phyloP scores from a whole-genome alignment of 306 rosid genomes.

The Astragalus glycyphyllos region DNA sequence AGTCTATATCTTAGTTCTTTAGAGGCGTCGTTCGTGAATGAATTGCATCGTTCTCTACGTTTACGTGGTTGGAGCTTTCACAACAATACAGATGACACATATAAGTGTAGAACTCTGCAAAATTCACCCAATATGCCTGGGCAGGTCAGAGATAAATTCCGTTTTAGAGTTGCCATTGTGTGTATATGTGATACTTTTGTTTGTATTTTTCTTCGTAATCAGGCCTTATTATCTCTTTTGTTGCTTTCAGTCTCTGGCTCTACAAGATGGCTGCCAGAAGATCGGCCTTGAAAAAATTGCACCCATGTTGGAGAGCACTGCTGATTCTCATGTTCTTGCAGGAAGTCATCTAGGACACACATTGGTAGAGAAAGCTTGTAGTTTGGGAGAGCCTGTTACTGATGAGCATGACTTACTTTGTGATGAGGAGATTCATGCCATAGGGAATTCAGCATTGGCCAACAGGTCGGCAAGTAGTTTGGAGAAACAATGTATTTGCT shows the following conservation, averaged over 20 bases:
- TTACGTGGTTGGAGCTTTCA: constrained; percentile 48
- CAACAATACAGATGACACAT: constrained; percentile 41
- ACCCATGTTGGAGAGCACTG: constrained; percentile 62
- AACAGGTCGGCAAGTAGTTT: constrained; percentile 45
- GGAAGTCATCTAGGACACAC: constrained; percentile 51
- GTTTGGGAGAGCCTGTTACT: constrained; percentile 42
- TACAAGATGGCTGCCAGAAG: constrained; percentile 59
- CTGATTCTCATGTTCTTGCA: constrained; percentile 70
- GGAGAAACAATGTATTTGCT: constrained; percentile 46
- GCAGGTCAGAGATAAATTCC: constrained; percentile 60
- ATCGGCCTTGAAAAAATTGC: constrained; percentile 59
- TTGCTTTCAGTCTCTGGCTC: constrained; percentile 57
- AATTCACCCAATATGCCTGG: constrained; percentile 50
- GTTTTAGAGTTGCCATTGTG: constrained; percentile 31
- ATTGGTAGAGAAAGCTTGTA: constrained; percentile 46
- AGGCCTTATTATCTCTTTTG: constrained; percentile 38
- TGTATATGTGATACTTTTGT: constrained; percentile 34
- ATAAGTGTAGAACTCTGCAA: constrained; percentile 45
- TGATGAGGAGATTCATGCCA: constrained; percentile 44
- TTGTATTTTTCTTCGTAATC: constrained; percentile 33
- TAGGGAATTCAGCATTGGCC: constrained; percentile 43
- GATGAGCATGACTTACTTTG: constrained; percentile 41
- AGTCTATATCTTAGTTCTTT: constrained; percentile 68
- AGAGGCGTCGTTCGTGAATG: constrained; percentile 81
- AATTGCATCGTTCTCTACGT: constrained; percentile 54